These are phyloP conservation scores for Sclerotinia spermophila DNA, from an alignment of 2,329 filamentous ascomycete species.

Conservation along the genomic window DNA sequence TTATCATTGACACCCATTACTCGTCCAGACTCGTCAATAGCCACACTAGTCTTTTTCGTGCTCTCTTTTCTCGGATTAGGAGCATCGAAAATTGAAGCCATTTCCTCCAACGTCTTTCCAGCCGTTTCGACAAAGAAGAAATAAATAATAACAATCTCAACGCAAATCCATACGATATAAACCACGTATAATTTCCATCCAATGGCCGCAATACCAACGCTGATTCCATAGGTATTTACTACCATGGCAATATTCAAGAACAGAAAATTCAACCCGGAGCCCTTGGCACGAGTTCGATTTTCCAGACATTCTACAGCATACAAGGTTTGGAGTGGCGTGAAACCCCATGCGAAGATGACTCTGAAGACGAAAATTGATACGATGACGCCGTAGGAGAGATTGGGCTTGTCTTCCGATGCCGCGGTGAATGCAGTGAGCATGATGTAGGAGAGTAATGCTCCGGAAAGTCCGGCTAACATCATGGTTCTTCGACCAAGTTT, in stretches of 20 bases:
- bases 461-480: conserved; percentile 38
- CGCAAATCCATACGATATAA: conserved; percentile 28
- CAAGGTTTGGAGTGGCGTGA: conserved; percentile 44
- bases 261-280: conserved; percentile 43
- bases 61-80: background rate
- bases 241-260: conserved; percentile 40
- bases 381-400: conserved; percentile 45
- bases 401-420: conserved; percentile 32
- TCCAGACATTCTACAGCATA: conserved; percentile 48
- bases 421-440: conserved; percentile 35
- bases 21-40: conserved; percentile 1
- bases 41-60: background rate
- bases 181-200: conserved; percentile 37
- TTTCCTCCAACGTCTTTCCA: conserved; percentile 32
- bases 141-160: conserved; percentile 35
- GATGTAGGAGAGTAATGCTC: conserved; percentile 25
- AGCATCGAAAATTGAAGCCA: conserved; percentile 27
- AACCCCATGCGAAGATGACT: conserved; percentile 43
- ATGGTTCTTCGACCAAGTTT: conserved; percentile 43
- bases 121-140: conserved; percentile 34
- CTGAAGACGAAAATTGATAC: conserved; percentile 48
- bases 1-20: background rate
- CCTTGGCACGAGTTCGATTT: conserved; percentile 47
- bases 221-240: conserved; percentile 41
- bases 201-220: conserved; percentile 39